These are phyloP conservation scores for Xylaria nigripes DNA, from an alignment of 495 filamentous ascomycete genomes.

Conservation along the genomic window DNA sequence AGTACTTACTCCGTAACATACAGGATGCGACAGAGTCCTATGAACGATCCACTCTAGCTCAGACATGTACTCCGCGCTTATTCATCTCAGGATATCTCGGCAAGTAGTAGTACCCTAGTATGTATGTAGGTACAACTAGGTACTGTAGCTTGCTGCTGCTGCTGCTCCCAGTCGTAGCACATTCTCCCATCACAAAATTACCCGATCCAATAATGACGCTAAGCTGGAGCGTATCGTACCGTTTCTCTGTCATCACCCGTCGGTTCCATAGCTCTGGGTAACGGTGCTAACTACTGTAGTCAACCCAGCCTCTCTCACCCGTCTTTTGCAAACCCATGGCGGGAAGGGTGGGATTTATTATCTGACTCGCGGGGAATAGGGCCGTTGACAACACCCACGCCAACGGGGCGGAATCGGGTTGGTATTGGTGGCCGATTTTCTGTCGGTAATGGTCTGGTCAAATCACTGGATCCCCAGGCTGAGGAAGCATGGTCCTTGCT, in stretches of 20 bases:
- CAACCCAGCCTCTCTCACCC: background rate
- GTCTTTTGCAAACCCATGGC: too few species aligned
- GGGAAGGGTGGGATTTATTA: background rate
- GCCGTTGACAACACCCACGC: background rate
- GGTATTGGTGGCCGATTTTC: background rate
- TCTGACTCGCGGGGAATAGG: background rate
- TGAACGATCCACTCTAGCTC: too few species aligned
- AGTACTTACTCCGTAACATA: too few species aligned
- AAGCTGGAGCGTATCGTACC: background rate
- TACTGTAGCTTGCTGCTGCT: too few species aligned
- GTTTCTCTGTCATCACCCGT: conserved; percentile 5
- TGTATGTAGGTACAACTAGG: too few species aligned
- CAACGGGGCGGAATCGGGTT: conserved; percentile 7
- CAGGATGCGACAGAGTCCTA: too few species aligned
- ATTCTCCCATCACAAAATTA: background rate
- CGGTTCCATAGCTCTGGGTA: conserved; percentile 8
- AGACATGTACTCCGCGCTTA: too few species aligned
- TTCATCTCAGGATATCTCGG: too few species aligned
- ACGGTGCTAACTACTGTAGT: background rate
- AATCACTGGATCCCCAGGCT: background rate
- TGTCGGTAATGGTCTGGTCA: conserved; percentile 1
- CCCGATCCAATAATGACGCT: background rate
- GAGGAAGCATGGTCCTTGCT: conserved; percentile 7
- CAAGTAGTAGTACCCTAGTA: too few species aligned
- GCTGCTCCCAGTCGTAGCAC: background rate